These are phyloP conservation scores for Yamadazyma membranifaciens DNA, from an alignment of 1,139 yeast genomes.

Conservation along the genomic window DNA sequence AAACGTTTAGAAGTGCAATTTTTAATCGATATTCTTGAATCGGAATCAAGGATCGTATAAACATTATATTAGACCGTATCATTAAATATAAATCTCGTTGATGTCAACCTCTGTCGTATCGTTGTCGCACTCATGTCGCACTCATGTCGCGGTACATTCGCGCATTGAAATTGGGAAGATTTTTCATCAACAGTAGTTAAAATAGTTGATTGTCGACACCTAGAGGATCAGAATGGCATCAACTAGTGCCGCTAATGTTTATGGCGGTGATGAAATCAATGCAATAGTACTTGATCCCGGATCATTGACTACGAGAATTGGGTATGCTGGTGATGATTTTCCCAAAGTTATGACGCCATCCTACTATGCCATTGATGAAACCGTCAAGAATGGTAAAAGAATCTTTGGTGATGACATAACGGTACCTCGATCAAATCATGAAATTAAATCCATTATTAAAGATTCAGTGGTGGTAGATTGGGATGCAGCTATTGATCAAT, in stretches of 20 bases:
- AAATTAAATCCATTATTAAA: constrained; percentile 56
- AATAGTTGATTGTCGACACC: no score
- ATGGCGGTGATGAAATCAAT: constrained; percentile 75
- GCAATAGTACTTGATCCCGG: constrained; percentile 95
- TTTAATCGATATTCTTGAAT: constrained; percentile 61
- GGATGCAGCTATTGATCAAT: constrained; percentile 74
- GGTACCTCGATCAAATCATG: constrained; percentile 51
- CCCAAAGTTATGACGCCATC: constrained; percentile 81
- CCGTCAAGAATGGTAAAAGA: constrained; percentile 17
- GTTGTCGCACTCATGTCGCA: neutral
- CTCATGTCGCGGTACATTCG: no score
- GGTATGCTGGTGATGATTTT: constrained; percentile 92
- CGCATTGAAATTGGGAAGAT: no score
- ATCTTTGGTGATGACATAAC: constrained; percentile 58
- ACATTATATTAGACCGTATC: neutral
- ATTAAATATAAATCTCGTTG: neutral
- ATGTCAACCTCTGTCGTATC: neutral
- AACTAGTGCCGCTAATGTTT: constrained; percentile 23
- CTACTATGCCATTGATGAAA: constrained; percentile 31
- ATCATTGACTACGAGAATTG: constrained; percentile 75
- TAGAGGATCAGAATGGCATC: constrained; percentile 8
- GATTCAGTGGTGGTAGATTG: constrained; percentile 67
- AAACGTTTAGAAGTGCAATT: constrained; percentile 86
- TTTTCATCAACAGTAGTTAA: neutral
- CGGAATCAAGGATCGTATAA: constrained; percentile 47